Base-by-base conservation (phyloP, 176 grass and related monocot species). In the Coix lacrymajobi region DNA sequence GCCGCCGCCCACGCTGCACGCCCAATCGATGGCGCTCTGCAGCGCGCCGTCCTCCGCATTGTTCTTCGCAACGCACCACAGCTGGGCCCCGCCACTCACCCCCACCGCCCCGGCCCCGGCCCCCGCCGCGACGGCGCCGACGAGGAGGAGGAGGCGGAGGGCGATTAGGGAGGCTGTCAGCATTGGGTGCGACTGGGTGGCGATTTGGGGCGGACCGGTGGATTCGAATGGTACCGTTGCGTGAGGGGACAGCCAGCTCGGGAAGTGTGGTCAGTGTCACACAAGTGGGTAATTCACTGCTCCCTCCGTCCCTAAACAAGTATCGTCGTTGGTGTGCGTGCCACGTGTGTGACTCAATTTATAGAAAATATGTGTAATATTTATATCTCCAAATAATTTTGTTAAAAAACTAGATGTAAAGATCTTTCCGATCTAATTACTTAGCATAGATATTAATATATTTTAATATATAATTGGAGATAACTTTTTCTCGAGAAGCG, bases 31-130 rank as follows among this genome's bases (percentile, higher is more conserved):
- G 45, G 89, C 92, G 69, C 81, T 51, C 89, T 94, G 92, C 89
- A 94, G 78, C 39, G 63, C 82, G 31, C 62, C 73, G 75, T 94
- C 89, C 69, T 92, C 87, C 9, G 87, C 89, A 79, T 92, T 90
- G 87, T 92, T 94, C 87, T 94, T 94, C 13, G 92, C 92, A 58
- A 92, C 92, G 85, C 92, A 92, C 92, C 92, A 94, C 56, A 90
- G 75, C 87, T 92, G 81, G 31, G 75, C 84, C 8, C 88, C 84
- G 49, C 79, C 68, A 79, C 79, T 72, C 60, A 72, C 74, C 17
- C 57, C 79, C 30, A 32, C 49, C 5, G 10, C 62, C 37, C 4
- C 38, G 0, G 10, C 45, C 37, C 43, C 26, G 7, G 28, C 44
- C 12, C 28, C 65, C 1, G 56, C 37, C 1, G 9, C 40, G n/a